Evolutionary conservation across 2,329 filamentous ascomycete genomes (phyloP).

Genomic region (Lasiodiplodia sp.): DNA sequence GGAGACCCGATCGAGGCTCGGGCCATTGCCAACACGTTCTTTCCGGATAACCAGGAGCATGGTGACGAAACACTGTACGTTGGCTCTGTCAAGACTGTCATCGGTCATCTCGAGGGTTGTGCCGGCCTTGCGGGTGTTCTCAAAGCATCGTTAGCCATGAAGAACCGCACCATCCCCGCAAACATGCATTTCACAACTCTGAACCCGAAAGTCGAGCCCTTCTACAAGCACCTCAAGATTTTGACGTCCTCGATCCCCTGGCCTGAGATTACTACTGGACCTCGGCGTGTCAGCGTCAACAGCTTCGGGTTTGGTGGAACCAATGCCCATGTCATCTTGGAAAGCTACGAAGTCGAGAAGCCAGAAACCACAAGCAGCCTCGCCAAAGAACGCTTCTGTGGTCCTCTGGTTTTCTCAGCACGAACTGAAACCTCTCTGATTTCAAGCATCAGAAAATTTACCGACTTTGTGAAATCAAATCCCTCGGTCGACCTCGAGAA

Average conservation of each 20-base stretch:
- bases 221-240: slow-evolving; percentile 30
- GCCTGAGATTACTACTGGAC: slow-evolving; percentile 30
- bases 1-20: slow-evolving; percentile 33
- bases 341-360: slow-evolving; percentile 30
- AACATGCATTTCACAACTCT: slow-evolving; percentile 45
- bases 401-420: slow-evolving; percentile 31
- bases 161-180: slow-evolving; percentile 44
- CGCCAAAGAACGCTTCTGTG: not conserved
- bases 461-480: slow-evolving; percentile 21
- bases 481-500: slow-evolving; percentile 10
- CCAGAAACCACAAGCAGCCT: no score
- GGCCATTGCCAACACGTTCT: slow-evolving; percentile 27
- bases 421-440: slow-evolving; percentile 25
- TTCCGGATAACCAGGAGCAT: not conserved
- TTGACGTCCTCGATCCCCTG: slow-evolving; percentile 25
- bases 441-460: slow-evolving; percentile 11
- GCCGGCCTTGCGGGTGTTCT: slow-evolving; percentile 49
- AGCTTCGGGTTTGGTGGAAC: slow-evolving; percentile 39
- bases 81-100: slow-evolving; percentile 45
- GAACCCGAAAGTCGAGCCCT: slow-evolving; percentile 41
- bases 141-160: slow-evolving; percentile 48
- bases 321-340: slow-evolving; percentile 39
- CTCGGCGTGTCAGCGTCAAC: slow-evolving; percentile 35
- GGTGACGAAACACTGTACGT: slow-evolving; percentile 29
- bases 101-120: slow-evolving; percentile 52